Evolutionary conservation across 164 flowering plant species (phyloP).

Genomic region (Paratinospora sagittata): DNA sequence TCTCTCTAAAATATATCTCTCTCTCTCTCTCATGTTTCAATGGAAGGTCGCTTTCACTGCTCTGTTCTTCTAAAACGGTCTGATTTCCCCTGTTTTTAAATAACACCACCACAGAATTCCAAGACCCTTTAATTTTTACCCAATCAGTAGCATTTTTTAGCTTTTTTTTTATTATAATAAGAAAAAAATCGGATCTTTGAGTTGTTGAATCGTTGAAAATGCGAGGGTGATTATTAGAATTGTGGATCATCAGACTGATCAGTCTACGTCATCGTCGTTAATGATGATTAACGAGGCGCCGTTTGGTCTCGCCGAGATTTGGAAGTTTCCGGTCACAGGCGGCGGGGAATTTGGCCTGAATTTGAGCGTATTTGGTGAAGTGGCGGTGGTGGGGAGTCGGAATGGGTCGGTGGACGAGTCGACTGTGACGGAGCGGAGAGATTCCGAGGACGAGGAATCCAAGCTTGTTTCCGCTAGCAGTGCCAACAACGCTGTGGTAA

Average conservation of each 20-base stretch:
- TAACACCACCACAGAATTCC: not conserved
- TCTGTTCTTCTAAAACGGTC: not conserved
- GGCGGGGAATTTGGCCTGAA: not conserved
- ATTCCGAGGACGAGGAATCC: conserved; percentile 48
- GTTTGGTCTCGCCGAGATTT: conserved; percentile 61
- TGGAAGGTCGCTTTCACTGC: not conserved
- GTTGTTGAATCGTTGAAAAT: not conserved
- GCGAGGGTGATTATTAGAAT: not conserved
- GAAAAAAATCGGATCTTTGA: not conserved
- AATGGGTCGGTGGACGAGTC: conserved; percentile 53
- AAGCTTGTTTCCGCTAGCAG: conserved; percentile 39
- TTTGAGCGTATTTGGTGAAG: not conserved
- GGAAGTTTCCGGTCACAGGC: conserved; percentile 36
- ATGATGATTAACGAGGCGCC: conserved; percentile 50
- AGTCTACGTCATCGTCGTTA: too few species aligned
- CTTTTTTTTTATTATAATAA: too few species aligned
- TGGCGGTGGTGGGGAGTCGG: conserved; percentile 24
- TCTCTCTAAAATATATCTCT: not conserved
- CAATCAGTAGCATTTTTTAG: too few species aligned
- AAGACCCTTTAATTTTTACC: too few species aligned
- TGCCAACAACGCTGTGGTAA: too few species aligned
- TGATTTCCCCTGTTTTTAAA: not conserved
- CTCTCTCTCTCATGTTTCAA: not conserved
- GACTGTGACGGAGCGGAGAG: conserved; percentile 48
- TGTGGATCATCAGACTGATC: conserved; percentile 80